Evolutionary conservation across 371 early-diverging fungal species (phyloP), one percentile per base, ranked within the genome.

Genomic region (Mucor plumbeus): DNA sequence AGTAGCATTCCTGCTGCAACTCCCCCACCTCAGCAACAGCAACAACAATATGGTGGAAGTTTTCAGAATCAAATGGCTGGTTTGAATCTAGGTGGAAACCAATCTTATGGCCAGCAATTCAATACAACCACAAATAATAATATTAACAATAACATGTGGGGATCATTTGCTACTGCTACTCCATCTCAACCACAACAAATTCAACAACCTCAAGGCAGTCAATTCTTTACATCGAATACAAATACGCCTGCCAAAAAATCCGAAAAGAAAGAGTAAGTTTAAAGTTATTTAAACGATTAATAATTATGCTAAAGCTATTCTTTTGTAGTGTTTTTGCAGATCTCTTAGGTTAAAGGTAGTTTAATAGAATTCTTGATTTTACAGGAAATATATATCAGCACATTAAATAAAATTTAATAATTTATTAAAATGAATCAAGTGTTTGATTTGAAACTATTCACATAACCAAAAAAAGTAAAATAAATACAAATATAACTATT

Each of bases 271-370:
- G 76, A 76, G 76, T 76, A 65, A 69, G 74, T 64, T 26, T 15
- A 8, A 14, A 7, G 33, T 35, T 7, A 7, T 11, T 36, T 5
- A 26, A 26, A 26, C 3, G 34, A 21, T 54, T 41, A 48, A 44
- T 17, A 5, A 59, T 21, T 44, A 47, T 65, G 14, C 26, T 26
- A 6, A 66, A 13, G 11, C 54, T 63, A n/a, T 55, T 33, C 35
- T 59, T 26, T 15, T 56, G 1, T 69, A 80, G 83, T 71, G 78
- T 72, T 7, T 80, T 82, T 69, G 83, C 83, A 43, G 81, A 81
- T 69, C 73, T 81, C 39, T 73, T 81, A 47, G 75, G 75, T 64
- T 81, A 75, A 56, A 34, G 35, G 33, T 54, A 26, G 7, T 54
- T 33, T n/a, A 17, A 56, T 56, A 56, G 56, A 56, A 31, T 53